Base-by-base conservation (phyloP, 1,139 yeast species). In the Scheffersomyces segobiensis region DNA sequence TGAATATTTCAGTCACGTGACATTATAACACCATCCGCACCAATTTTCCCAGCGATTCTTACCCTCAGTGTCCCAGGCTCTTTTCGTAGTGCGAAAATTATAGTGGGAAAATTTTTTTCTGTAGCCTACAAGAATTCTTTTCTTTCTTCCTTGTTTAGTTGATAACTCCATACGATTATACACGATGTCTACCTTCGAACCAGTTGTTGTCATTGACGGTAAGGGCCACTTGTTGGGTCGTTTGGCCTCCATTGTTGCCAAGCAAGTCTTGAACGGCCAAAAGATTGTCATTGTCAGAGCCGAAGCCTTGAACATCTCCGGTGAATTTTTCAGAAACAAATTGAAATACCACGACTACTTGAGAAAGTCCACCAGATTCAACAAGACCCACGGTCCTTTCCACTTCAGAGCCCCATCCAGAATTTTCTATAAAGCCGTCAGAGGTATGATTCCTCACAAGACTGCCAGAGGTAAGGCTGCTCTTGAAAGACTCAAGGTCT, bases 401-500 rank as follows among this genome's bases (percentile, higher is more conserved):
- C 99, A 95, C 83, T 95, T 95, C 97, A 95, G 98, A 86, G 99
- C 99, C 67, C 99, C 99, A 82, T 93, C 98, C 67, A 93, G 98
- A 87, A 93, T 95, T 84, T 92, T 95, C 85, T 93, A 93, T 96
- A 95, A 95, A 91, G 98, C 99, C 77, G 84, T 95, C 82, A 91
- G 97, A 82, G 99, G 99, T 85, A 96, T 96, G 99, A 86, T 96
- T 77, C 87, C 98, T 80, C 99, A 95, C 95, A 95, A 96, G 92
- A 95, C 99, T 71, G 95, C 98, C 75, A 96, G 99, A 85, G 99
- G 99, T 85, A 90, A 91, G 87, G 98, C 99, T 79, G 99, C 99
- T 76, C 84, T 95, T 80, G 98, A 93, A 87, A 93, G 98, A 87
- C 91, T 95, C 76, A 93, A 95, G 96, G 98, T 95, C 74, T 95